Conservation (phyloP, 2,329 filamentous ascomycete genomes). For the Cytospora schulzeri region DNA sequence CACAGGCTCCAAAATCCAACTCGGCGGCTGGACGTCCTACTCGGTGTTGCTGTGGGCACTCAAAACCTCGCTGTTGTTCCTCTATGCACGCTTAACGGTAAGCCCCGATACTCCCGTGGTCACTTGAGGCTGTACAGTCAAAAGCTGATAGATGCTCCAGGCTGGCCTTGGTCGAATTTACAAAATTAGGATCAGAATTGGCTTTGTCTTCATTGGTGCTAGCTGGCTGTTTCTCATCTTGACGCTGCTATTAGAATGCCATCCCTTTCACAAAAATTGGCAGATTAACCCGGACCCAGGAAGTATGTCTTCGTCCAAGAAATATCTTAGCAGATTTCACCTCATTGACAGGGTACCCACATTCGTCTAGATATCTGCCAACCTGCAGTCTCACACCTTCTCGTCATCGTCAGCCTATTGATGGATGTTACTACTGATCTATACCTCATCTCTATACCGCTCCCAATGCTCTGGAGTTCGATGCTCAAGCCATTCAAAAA, state of each 20-base stretch:
- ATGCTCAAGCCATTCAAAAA: conserved; percentile 39
- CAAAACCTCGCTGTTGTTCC: conserved; percentile 56
- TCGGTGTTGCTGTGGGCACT: conserved; percentile 53
- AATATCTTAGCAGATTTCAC: conserved; percentile 32
- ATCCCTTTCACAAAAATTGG: conserved; percentile 53
- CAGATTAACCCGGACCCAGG: conserved; percentile 53
- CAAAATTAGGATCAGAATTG: conserved; percentile 47
- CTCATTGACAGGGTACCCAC: conserved; percentile 11
- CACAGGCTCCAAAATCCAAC: conserved; percentile 53
- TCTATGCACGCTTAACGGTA: conserved; percentile 54
- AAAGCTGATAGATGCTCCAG: conserved; percentile 28
- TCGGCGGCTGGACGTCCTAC: conserved; percentile 57
- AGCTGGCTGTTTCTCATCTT: conserved; percentile 50
- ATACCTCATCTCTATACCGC: conserved; percentile 56
- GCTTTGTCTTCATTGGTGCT: conserved; percentile 46
- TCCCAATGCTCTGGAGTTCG: conserved; percentile 46
- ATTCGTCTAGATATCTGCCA: conserved; percentile 46
- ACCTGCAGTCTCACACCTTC: conserved; percentile 47
- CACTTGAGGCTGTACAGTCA: background rate
- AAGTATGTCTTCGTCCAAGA: conserved; percentile 49
- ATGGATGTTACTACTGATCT: conserved; percentile 54
- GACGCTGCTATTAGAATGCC: conserved; percentile 50
- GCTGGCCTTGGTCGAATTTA: conserved; percentile 41
- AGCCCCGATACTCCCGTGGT: background rate
- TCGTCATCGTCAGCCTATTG: conserved; percentile 51